These are phyloP conservation scores for Herpetospermum pedunculosum DNA, from an alignment of 306 rosid genomes.

Conservation along the genomic window DNA sequence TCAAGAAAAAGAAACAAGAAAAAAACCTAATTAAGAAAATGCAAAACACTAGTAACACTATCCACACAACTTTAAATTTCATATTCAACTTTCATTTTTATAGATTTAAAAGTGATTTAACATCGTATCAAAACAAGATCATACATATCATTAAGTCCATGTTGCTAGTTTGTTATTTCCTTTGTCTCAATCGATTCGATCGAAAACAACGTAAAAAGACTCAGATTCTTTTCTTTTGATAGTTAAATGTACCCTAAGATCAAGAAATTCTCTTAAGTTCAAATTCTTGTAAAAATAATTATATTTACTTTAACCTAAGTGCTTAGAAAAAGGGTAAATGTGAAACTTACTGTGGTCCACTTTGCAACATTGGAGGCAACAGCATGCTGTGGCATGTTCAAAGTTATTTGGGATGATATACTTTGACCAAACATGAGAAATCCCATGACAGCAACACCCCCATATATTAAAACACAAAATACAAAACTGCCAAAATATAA, in stretches of 20 bases:
- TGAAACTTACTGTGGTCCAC: constrained; percentile 60
- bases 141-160: too few relatives aligned
- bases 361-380: constrained; percentile 44
- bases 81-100: too few relatives aligned
- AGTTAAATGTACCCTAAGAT: not conserved
- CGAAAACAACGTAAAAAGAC: too few relatives aligned
- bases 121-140: too few relatives aligned
- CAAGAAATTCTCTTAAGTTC: not conserved
- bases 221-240: too few relatives aligned
- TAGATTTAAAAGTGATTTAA: constrained; percentile 1
- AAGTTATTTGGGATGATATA: constrained; percentile 53
- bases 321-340: not conserved
- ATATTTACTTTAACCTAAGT: not conserved
- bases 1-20: not conserved
- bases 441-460: constrained; percentile 51
- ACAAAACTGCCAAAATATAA: constrained; percentile 40
- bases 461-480: constrained; percentile 43
- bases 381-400: constrained; percentile 54
- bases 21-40: too few relatives aligned
- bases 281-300: not conserved
- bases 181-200: too few relatives aligned
- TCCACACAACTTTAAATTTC: too few relatives aligned
- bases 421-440: constrained; percentile 66
- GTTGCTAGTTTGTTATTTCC: too few relatives aligned
- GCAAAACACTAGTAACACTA: too few relatives aligned